Base-by-base conservation (phyloP, 2,329 filamentous ascomycete species). In the Cercospora zeina region DNA sequence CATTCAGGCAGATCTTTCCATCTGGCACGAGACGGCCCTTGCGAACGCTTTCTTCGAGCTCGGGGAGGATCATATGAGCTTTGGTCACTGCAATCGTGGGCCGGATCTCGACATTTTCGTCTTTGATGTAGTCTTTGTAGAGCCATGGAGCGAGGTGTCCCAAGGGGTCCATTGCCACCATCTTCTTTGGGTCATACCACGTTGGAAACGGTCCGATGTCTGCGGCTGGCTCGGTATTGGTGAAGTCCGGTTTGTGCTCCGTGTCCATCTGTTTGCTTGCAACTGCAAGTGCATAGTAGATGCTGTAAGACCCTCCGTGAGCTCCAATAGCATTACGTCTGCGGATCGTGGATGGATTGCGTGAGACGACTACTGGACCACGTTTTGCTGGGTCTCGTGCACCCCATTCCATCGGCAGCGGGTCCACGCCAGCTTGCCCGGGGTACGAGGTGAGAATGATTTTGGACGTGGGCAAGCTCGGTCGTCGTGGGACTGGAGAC, bases 101-200 rank as follows among this genome's bases (percentile, higher is more conserved):
- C 39, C 92, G 85, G 9, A 69, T 67, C 39, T 69, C 67, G 36
- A 96, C 84, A 69, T 91, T 86, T 49, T 97, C 87, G 55, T 88
- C 86, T 54, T 89, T 82, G 70, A 95, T 92, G 50, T 85, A 83
- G 65, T 93, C 87, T 67, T 89, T 89, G 79, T 89, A 96, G 42
- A 96, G 78, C 88, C 89, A 93, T 8, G 91, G 90, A 8, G 89
- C 85, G 63, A 96, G 80, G 78, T 97, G 95, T 6, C 95, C 93
- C 75, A 89, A 90, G 0, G 93, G 93, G 74, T 97, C 95, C 91
- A 99, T 96, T 16, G 93, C 91, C 13, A 97, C 93, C 66, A 99
- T 97, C 81, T 97, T 97, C 77, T 91, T 91, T 71, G 85, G 85
- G 73, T 96, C 90, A 27, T 84, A 85, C 93, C 93, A 99, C 77